phyloP scores from a whole-genome alignment of 306 rosid genomes.

The Prosopis cineraria region DNA sequence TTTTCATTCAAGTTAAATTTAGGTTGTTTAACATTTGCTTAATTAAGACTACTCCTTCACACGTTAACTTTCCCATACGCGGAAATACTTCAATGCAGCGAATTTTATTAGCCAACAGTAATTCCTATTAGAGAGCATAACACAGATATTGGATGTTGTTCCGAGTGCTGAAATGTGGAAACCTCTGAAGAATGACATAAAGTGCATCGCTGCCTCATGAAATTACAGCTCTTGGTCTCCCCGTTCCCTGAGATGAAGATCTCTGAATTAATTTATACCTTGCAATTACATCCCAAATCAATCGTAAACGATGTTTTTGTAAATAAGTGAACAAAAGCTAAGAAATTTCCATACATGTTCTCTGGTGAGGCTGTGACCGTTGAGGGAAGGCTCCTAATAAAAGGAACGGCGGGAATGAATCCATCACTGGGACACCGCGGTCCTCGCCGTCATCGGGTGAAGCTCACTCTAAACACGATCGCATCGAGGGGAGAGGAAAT shows the following conservation, averaged over 20 bases:
- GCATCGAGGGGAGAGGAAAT: neutral
- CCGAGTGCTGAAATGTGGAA: neutral
- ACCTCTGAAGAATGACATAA: neutral
- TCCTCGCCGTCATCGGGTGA: neutral
- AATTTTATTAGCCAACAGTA: neutral
- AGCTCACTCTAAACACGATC: neutral
- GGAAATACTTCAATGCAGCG: neutral
- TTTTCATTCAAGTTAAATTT: neutral
- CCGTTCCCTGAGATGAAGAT: neutral
- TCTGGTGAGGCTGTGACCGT: neutral
- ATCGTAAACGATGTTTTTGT: neutral
- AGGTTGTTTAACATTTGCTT: neutral
- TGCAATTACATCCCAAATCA: neutral
- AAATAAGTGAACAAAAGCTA: neutral
- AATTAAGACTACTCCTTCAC: neutral
- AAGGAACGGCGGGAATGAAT: neutral
- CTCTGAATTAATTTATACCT: neutral
- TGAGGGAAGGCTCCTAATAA: neutral
- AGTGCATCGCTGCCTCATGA: neutral
- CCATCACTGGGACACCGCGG: neutral
- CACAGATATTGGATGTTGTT: neutral
- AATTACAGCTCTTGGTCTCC: neutral
- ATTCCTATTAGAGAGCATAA: neutral
- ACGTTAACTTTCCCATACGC: neutral
- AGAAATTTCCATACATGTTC: neutral